A percentile compares a stretch with the other conserved stretches of the same genome.
phyloP scores from a whole-genome alignment of 352 stramenopile species.

The Phytopythium sindhum region DNA sequence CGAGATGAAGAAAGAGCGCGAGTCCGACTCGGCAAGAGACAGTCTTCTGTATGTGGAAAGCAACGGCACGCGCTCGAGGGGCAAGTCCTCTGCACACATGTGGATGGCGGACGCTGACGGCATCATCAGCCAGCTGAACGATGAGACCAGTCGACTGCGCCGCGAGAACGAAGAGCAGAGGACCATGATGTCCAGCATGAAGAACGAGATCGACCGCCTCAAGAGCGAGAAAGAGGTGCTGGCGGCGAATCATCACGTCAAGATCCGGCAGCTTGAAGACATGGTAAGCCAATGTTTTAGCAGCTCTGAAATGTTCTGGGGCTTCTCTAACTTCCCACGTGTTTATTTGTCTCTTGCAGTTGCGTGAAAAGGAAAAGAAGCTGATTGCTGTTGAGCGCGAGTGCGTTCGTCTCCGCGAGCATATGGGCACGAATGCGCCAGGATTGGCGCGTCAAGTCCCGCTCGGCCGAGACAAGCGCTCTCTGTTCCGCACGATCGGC shows the following conservation, averaged over 20 bases:
- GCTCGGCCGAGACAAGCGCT: slow-evolving; percentile 41
- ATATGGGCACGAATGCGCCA: slow-evolving; percentile 28
- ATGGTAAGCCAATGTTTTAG: slow-evolving; percentile 18
- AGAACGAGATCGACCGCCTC: slow-evolving; percentile 70
- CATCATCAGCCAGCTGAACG: slow-evolving; percentile 78
- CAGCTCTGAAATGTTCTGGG: background rate
- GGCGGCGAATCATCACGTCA: slow-evolving; percentile 77
- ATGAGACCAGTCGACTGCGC: slow-evolving; percentile 63
- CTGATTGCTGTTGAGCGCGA: slow-evolving; percentile 69
- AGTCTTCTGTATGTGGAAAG: slow-evolving; percentile 40
- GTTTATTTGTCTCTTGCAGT: slow-evolving; percentile 17
- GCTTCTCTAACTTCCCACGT: slow-evolving; percentile 1
- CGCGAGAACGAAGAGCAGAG: slow-evolving; percentile 78
- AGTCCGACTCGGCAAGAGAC: slow-evolving; percentile 36
- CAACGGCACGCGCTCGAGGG: slow-evolving; percentile 36
- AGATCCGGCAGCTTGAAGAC: slow-evolving; percentile 76
- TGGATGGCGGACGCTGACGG: slow-evolving; percentile 86
- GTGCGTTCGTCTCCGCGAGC: slow-evolving; percentile 61
- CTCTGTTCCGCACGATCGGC: slow-evolving; percentile 63
- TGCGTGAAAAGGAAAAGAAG: slow-evolving; percentile 86
- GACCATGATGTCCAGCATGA: slow-evolving; percentile 36
- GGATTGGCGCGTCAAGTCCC: slow-evolving; percentile 32
- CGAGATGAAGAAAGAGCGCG: slow-evolving; percentile 42
- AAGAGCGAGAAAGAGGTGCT: slow-evolving; percentile 75
- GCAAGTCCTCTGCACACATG: slow-evolving; percentile 64